A percentile compares a stretch with the other conserved stretches of the same genome.
Conservation (phyloP, 495 filamentous ascomycete species). For the Aspergillus olivimuriae region DNA sequence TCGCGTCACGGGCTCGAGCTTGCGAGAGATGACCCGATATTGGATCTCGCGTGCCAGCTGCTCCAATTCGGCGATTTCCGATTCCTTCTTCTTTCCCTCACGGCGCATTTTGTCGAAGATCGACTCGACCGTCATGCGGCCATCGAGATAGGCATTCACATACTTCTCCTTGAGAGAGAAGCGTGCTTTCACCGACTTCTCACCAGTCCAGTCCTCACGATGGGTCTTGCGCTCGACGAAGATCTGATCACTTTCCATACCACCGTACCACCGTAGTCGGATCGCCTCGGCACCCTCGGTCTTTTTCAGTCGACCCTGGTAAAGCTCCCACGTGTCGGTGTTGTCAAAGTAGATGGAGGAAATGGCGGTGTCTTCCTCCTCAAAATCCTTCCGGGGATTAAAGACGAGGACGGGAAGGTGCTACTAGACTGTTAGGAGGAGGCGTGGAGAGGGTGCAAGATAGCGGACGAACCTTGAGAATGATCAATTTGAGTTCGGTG, state of each 20-base stretch:
- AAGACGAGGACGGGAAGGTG: conserved; percentile 97
- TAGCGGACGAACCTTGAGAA: conserved; percentile 60
- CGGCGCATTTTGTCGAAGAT: conserved; percentile 93
- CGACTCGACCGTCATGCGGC: conserved; percentile 70
- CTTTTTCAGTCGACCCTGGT: conserved; percentile 91
- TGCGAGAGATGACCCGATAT: conserved; percentile 79
- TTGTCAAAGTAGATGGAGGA: conserved; percentile 99
- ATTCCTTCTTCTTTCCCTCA: conserved; percentile 85
- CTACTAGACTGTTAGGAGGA: conserved; percentile 22
- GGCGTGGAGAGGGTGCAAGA: background rate
- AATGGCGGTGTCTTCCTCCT: conserved; percentile 81
- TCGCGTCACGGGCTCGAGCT: conserved; percentile 77
- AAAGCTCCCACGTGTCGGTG: conserved; percentile 84
- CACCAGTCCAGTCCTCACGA: conserved; percentile 97
- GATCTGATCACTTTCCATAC: conserved; percentile 88
- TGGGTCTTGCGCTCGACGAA: conserved; percentile 98
- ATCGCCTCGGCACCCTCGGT: conserved; percentile 97
- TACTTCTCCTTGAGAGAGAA: conserved; percentile 96
- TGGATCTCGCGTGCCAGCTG: conserved; percentile 87
- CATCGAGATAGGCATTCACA: conserved; percentile 80
- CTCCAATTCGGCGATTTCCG: conserved; percentile 85
- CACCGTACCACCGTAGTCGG: conserved; percentile 94
- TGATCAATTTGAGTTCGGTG: conserved; percentile 93
- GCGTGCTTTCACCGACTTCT: conserved; percentile 96
- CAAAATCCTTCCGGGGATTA: conserved; percentile 95